Base-by-base conservation (phyloP, 2,329 filamentous ascomycete genomes). In the Pseudopyrenochaeta lycopersici region DNA sequence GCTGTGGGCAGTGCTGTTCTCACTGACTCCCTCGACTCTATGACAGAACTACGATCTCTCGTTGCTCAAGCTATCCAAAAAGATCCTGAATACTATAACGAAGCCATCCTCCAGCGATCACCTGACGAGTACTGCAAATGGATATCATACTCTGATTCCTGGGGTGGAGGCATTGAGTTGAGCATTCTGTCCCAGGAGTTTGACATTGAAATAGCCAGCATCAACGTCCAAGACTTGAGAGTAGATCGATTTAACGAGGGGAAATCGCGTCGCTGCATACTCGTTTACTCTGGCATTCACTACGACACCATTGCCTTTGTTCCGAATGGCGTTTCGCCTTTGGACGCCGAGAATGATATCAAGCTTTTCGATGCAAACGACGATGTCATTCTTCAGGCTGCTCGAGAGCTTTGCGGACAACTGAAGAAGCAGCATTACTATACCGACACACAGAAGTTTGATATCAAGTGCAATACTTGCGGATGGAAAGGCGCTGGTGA, bases 101-200 rank as follows among this genome's bases (percentile, higher is more conserved):
- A 89, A 60, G 92, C 86, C 0, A 86, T 97, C 30, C 81, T 98
- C 1, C 92, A 94, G 54, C 81, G 85, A 52, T 67, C 76, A 1
- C 89, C 90, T 0, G 82, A 88, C 48, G 85, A 88, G 29, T 98
- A 98, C 75, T 95, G 91, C 68, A 80, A 82, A 20, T 92, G 90
- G 82, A 96, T 98, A 60, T 87, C 90, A 60, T 86, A 88, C 18
- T 87, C 89, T 18, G 88, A 94, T 64, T 87, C 88, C 0, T 98
- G 94, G 94, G 94, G 94, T 46, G 94, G 94, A 4, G 91, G 88
- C 5, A 97, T 97, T 60, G 94, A 98, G 75, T 83, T 98, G 17
- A 88, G 87, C 51, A 94, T 97, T 52, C 78, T 98, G 14, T 91
- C 90, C 33, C 86, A 92, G 58, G 87, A 95, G 49, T 97, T 97